Evolutionary conservation across 805 yeast species (phyloP), one percentile per base, ranked within the genome.

Genomic region (Naumovozyma dairenensis): DNA sequence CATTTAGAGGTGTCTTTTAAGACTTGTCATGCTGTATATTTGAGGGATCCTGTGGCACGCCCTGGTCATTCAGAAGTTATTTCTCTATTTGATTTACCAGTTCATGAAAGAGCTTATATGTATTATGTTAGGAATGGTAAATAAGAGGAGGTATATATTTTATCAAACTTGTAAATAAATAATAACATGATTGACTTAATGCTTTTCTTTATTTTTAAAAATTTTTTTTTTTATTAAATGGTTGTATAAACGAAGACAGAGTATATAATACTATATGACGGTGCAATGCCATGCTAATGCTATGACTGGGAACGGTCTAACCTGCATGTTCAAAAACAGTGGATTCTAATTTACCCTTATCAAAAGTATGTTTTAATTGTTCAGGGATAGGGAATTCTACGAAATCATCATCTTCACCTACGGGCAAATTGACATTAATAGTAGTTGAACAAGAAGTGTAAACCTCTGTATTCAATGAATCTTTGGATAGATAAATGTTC

Each of bases 41-140:
- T 92, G 58, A 80, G 96, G 62, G 94, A 92, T 58, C 98, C 98
- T 12, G 86, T 92, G 32, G 94, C 96, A 10, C 75, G 96, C 58
- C 96, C 96, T 5, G 96, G 96, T 37, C 87, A 83, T 54, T 81
- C 95, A 21, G 98, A 92, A 66, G 94, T 92, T 39, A 82, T 92
- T 42, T 68, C 95, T 36, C 98, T 98, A 35, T 84, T 80, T 59
- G 77, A 79, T 25, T 67, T 74, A 42, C 78, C 77, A 39, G 74
- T 77, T 44, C 96, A 89, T 52, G 92, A 87, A 64, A 76, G 94
- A 59, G 95, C 96, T 26, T 87, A 82, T 68, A 81, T 86, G 92
- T 86, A 79, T 73, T 89, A 89, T 62, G 74, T 74, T 32, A 77
- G 86, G 69, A 77, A 73, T 53, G 83, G 87, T 35, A 65, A 59